Conservation (phyloP, 768 basidiomycete species). For the Strobilomyces dryophilus region DNA sequence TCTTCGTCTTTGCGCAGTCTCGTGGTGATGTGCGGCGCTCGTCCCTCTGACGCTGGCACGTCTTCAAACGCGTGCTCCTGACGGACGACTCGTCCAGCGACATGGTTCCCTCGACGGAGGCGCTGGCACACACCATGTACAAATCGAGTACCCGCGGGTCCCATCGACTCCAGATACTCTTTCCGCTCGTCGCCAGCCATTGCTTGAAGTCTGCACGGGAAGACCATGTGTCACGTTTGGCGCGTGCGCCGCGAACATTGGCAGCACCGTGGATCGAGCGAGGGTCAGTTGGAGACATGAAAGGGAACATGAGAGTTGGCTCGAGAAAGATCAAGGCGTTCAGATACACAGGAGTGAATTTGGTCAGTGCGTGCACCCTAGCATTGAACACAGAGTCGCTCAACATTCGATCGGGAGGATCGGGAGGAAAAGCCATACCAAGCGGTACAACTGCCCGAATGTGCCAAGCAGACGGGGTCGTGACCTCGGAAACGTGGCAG, state of each 20-base stretch:
- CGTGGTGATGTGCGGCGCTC: conserved; percentile 15
- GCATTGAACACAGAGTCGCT: not conserved
- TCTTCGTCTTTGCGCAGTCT: conserved; percentile 30
- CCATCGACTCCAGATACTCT: conserved; percentile 22
- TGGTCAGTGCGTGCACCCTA: conserved; percentile 21
- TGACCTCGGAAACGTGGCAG: conserved; percentile 22
- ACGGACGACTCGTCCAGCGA: not conserved
- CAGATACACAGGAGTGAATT: conserved; percentile 8
- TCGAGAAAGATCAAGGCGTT: conserved; percentile 25
- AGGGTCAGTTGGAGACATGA: conserved; percentile 22
- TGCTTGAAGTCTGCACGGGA: conserved; percentile 17
- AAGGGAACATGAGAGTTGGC: conserved; percentile 32
- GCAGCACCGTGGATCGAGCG: conserved; percentile 28
- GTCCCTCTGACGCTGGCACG: conserved; percentile 5
- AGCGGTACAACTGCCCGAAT: conserved; percentile 28
- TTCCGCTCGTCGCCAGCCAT: conserved; percentile 16
- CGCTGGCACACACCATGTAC: conserved; percentile 17
- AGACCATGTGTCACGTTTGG: conserved; percentile 26
- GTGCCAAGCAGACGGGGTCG: conserved; percentile 22
- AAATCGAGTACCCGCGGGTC: conserved; percentile 21
- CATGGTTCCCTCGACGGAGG: not conserved
- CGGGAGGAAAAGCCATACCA: conserved; percentile 13
- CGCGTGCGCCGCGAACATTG: conserved; percentile 26
- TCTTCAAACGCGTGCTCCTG: conserved; percentile 28
- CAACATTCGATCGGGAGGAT: not conserved